Base-by-base conservation (phyloP, 2,329 filamentous ascomycete genomes). In the Fusarium compactum region DNA sequence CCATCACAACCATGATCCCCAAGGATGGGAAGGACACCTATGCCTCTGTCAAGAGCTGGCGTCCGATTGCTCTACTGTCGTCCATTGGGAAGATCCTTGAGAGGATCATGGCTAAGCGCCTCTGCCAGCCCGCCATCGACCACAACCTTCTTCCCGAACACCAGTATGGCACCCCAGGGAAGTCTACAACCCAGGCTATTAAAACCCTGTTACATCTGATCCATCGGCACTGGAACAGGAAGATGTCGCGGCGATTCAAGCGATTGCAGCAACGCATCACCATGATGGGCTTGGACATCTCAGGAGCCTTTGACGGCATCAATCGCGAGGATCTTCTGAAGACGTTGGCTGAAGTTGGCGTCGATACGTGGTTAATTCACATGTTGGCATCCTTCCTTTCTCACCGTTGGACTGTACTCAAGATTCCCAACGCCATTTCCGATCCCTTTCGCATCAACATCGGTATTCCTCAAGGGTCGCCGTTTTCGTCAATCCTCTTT, bases 381-480 rank as follows among this genome's bases (percentile, higher is more conserved):
- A 57, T 58, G 20, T 34, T 69, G 3, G 18, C 25, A 11, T 68
- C 67, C 2, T 69, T 69, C 20, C 56, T 69, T 6, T 51, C 55
- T 1, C 10, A 56, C 3, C 51, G 67, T 24, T 40, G 22, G 5
- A 69, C 51, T 1, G 15, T 22, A 5, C 30, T 70, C 12, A 53
- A 29, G 12, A 24, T 65, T 27, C 65, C 60, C 1, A 12, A 41
- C 5, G 24, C 29, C 8, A 58, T 34, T 2, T 53, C 67, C 2
- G 8, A n/a, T 0, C 4, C 11, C 2, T 52, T 47, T 15, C 52
- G 22, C 20, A 32, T 68, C 20, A 58, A 62, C 4, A 52, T 51
- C 6, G 64, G 69, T 20, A 67, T 71, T 29, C 67, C 69, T 4
- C 69, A 70, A 46, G 65, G 67, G 4, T 59, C 58, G 1, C 58